Percentiles rank a stretch among this genome's conserved stretches.
Evolutionary conservation across 148 eudicot genomes (phyloP).

Genomic region (Gaultheria prostrata): DNA sequence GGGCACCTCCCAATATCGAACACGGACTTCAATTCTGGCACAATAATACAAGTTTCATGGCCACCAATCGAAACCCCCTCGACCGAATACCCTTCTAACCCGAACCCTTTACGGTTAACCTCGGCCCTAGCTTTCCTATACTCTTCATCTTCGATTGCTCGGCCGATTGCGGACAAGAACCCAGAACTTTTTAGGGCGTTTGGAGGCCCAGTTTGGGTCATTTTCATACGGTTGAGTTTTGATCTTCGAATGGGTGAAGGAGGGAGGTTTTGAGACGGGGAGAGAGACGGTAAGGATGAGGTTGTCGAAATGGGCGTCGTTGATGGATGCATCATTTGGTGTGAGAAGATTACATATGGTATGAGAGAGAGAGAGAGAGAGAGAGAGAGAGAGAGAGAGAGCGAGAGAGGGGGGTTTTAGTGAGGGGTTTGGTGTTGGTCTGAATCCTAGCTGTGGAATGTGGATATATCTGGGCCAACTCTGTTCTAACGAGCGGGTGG

Average conservation of each 20-base stretch:
- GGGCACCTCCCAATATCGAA: constrained; percentile 96
- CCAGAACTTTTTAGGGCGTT: constrained; percentile 43
- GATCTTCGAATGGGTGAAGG: constrained; percentile 14
- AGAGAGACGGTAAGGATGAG: constrained; percentile 32
- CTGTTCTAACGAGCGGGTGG: background rate
- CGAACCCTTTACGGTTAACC: constrained; percentile 59
- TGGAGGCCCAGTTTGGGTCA: constrained; percentile 18
- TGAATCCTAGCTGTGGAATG: background rate
- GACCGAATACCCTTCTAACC: constrained; percentile 58
- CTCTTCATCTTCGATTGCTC: constrained; percentile 87
- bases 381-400: background rate
- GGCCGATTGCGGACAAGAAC: constrained; percentile 66
- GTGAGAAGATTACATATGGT: background rate
- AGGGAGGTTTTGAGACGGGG: constrained; percentile 22
- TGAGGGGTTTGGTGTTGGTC: constrained; percentile 16
- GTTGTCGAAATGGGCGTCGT: constrained; percentile 31
- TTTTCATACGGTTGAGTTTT: constrained; percentile 8
- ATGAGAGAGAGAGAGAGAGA: constrained; percentile 9
- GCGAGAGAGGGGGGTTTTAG: constrained; percentile 18
- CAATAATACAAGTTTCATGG: constrained; percentile 84
- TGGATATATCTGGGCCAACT: background rate
- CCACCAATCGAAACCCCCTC: constrained; percentile 91
- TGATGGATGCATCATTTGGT: constrained; percentile 35
- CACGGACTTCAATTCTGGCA: constrained; percentile 78
- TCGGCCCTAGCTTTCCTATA: constrained; percentile 84